phyloP scores from a whole-genome alignment of 768 basidiomycete genomes.

The Lentinula lateritia region DNA sequence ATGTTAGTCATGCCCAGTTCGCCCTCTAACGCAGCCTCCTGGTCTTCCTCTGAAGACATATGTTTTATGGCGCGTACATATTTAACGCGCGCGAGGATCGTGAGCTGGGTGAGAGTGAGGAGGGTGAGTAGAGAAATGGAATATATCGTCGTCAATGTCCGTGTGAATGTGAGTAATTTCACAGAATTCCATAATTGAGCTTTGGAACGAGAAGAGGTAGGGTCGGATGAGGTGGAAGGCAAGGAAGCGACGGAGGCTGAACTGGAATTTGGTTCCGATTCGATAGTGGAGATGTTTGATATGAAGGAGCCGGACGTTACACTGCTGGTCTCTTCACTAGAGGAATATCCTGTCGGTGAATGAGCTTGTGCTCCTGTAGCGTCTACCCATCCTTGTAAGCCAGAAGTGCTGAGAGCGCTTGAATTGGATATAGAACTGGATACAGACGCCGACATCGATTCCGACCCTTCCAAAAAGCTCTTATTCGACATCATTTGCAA shows the following conservation, averaged over 20 bases:
- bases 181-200: conserved; percentile 90
- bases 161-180: conserved; percentile 84
- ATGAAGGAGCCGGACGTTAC: conserved; percentile 3
- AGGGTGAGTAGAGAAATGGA: conserved; percentile 80
- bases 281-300: neutral
- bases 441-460: neutral
- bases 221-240: neutral
- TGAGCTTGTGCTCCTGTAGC: neutral
- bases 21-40: conserved; percentile 22
- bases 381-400: conserved; percentile 10
- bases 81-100: conserved; percentile 73
- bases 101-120: conserved; percentile 84
- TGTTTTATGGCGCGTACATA: conserved; percentile 49
- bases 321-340: neutral
- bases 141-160: conserved; percentile 83
- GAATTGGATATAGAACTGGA: neutral
- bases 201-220: conserved; percentile 41
- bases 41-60: conserved; percentile 44
- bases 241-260: conserved; percentile 5
- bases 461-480: neutral
- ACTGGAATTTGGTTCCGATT: conserved; percentile 6
- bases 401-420: conserved; percentile 8
- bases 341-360: neutral
- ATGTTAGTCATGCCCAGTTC: conserved; percentile 1
- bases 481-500: conserved; percentile 26